Evolutionary conservation across 495 filamentous ascomycete species (phyloP).

Genomic region (Tuber indicum): DNA sequence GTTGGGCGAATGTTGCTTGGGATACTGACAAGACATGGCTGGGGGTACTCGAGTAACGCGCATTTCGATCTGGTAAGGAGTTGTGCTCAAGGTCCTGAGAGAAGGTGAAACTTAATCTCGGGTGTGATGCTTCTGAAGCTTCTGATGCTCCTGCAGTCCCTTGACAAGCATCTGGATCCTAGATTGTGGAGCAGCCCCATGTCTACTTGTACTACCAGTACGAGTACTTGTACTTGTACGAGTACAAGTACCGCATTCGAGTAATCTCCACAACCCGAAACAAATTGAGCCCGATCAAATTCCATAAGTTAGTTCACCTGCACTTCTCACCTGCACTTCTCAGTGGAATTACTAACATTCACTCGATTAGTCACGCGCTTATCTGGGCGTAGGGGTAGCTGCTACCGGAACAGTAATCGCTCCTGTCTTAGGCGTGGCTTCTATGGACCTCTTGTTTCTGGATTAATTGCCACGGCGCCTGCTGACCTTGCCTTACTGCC

Average conservation of each 20-base stretch:
- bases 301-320: background rate
- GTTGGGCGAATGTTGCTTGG: background rate
- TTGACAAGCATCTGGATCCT: background rate
- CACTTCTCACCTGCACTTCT: background rate
- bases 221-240: too few species aligned
- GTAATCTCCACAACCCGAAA: background rate
- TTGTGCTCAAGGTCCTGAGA: background rate
- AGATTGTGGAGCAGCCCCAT: background rate
- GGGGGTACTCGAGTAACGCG: background rate
- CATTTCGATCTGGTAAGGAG: background rate
- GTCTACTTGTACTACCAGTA: background rate
- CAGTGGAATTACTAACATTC: background rate
- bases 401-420: background rate
- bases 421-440: background rate
- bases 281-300: background rate
- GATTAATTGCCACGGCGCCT: background rate
- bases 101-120: background rate
- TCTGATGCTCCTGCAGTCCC: background rate
- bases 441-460: background rate
- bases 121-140: background rate
- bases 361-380: background rate
- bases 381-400: background rate
- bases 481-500: background rate
- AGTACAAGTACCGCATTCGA: too few species aligned
- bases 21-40: background rate